Evolutionary conservation across 2,329 filamentous ascomycete genomes (phyloP), one percentile per base, ranked within the genome.

Genomic region (Colletotrichum noveboracense): DNA sequence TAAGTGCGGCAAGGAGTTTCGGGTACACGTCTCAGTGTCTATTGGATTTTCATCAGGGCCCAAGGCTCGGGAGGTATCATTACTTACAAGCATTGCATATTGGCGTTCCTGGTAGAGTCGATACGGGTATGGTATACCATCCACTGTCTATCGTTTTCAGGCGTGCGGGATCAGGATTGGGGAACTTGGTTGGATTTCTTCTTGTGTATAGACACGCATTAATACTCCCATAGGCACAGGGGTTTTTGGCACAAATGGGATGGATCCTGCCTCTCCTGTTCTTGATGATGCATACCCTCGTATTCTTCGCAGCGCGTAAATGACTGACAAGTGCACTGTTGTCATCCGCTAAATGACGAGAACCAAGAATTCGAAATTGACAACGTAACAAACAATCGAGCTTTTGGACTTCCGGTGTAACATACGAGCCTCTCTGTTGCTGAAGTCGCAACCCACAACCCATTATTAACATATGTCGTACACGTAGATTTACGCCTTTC

Each of bases 401-500:
- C 56, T 60, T 60, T 60, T 60, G 26, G 56, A 60, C 56, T 13
- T 16, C 28, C 56, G 30, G 7, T 28, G 26, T n/a, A 30, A 60
- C n/a, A 32, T n/a, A 60, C 16, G 56, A 28, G 26, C 21, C 16
- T 18, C 56, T 28, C 24, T 30, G 21, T 30, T 32, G 56, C 56
- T 30, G 30, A 18, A 30, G n/a, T 32, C 26, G 56, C 56, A 60
- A 32, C 30, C 16, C 16, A 32, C 56, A 18, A 36, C 32, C 28
- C 60, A 32, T 64, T 36, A 24, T 24, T 26, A 58, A 58, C 18
- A 36, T 16, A n/a, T 67, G 9, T n/a, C 9, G 26, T 14, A 14
- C 18, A 21, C 9, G 43, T 13, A 24, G n/a, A 14, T 36, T 62
- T 36, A 64, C 30, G 38, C 66, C 55, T 81, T 83, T 36, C 81